phyloP scores from a whole-genome alignment of 2,329 filamentous ascomycete genomes.

The Fusarium paranaense region DNA sequence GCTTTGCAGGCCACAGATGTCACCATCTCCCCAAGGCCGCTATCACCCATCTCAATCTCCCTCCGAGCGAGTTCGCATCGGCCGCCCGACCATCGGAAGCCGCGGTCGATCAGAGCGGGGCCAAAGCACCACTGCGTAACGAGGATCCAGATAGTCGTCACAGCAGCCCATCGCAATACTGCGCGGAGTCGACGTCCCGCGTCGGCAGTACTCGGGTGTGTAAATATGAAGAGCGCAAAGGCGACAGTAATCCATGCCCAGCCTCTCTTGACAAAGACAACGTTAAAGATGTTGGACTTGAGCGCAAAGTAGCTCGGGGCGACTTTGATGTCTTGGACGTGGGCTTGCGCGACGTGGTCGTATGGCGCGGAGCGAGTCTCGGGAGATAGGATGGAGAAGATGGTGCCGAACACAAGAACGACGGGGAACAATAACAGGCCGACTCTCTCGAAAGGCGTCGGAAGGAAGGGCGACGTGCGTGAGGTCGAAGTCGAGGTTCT shows the following conservation, averaged over 20 bases:
- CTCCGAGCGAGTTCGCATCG: constrained; percentile 74
- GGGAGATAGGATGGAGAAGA: constrained; percentile 84
- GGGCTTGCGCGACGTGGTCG: constrained; percentile 71
- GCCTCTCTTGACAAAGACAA: constrained; percentile 92
- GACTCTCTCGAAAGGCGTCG: constrained; percentile 74
- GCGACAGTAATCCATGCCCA: constrained; percentile 91
- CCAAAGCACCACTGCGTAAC: constrained; percentile 99
- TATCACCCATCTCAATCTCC: constrained; percentile 59
- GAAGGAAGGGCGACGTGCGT: constrained; percentile 71
- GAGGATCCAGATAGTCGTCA: constrained; percentile 84
- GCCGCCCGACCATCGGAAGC: constrained; percentile 90
- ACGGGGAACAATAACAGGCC: constrained; percentile 79
- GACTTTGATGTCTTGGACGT: constrained; percentile 63
- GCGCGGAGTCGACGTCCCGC: constrained; percentile 64
- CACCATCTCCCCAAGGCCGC: constrained; percentile 64
- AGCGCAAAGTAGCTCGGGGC: constrained; percentile 91
- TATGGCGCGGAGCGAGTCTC: constrained; percentile 73
- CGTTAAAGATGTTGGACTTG: constrained; percentile 93
- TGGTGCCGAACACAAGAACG: constrained; percentile 82
- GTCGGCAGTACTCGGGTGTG: constrained; percentile 68
- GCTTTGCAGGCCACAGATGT: constrained; percentile 86
- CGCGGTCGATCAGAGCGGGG: constrained; percentile 87
- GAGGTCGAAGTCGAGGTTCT: constrained; percentile 37
- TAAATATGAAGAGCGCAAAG: constrained; percentile 76
- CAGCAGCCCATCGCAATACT: constrained; percentile 73